phyloP scores from a whole-genome alignment of 345 rosid genomes.

The Bruguiera gymnorhiza region DNA sequence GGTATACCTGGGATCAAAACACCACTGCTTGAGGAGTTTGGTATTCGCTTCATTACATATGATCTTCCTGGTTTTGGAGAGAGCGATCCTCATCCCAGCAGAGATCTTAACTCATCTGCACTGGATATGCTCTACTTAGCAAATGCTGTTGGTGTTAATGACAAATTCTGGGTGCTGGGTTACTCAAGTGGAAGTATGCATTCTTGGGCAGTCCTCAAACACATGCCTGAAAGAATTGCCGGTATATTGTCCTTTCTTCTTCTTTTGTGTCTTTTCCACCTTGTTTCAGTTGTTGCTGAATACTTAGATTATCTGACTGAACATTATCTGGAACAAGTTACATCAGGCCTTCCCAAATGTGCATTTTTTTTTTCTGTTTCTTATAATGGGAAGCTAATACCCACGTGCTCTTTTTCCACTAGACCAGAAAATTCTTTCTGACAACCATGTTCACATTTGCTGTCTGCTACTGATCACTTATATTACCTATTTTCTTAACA shows the following conservation, averaged over 20 bases:
- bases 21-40: slow-evolving; percentile 70
- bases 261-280: neutral
- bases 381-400: too few relatives aligned
- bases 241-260: slow-evolving; percentile 40
- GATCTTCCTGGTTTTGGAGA: slow-evolving; percentile 99
- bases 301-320: too few relatives aligned
- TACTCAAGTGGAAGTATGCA: slow-evolving; percentile 82
- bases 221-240: slow-evolving; percentile 68
- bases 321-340: too few relatives aligned
- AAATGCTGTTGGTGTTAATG: slow-evolving; percentile 53
- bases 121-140: slow-evolving; percentile 69
- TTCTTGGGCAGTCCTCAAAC: slow-evolving; percentile 90
- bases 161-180: slow-evolving; percentile 86
- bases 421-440: too few relatives aligned
- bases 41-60: slow-evolving; percentile 73
- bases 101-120: slow-evolving; percentile 85
- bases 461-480: too few relatives aligned
- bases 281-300: neutral
- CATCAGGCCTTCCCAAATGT: neutral
- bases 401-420: too few relatives aligned
- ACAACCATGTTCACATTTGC: too few relatives aligned
- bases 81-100: slow-evolving; percentile 77
- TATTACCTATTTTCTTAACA: too few relatives aligned
- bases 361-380: neutral
- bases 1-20: slow-evolving; percentile 79